Conservation (phyloP, 495 filamentous ascomycete species). For the Neurospora africana region DNA sequence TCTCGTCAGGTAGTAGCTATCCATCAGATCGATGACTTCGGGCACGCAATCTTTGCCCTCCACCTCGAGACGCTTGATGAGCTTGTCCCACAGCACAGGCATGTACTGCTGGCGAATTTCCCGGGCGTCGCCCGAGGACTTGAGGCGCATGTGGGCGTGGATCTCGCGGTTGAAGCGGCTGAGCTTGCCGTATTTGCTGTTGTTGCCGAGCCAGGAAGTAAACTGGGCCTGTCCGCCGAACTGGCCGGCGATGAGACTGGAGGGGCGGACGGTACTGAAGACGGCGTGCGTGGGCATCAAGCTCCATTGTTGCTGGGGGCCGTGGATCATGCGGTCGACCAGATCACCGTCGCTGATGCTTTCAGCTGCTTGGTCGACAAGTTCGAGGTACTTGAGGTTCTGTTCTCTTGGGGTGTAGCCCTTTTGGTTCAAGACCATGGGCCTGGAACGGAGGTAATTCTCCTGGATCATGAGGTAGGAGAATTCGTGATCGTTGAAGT, state of each 20-base stretch:
- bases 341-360: constrained; percentile 97
- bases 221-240: constrained; percentile 52
- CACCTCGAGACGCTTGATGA: constrained; percentile 58
- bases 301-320: constrained; percentile 94
- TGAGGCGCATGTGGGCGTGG: constrained; percentile 92
- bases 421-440: constrained; percentile 47
- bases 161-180: constrained; percentile 84
- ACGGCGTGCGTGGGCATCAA: constrained; percentile 96
- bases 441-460: constrained; percentile 82
- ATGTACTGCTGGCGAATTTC: constrained; percentile 93
- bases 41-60: constrained; percentile 67
- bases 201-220: constrained; percentile 87
- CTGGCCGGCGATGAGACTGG: constrained; percentile 79
- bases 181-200: constrained; percentile 83
- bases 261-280: constrained; percentile 86
- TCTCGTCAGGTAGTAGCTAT: constrained; percentile 90
- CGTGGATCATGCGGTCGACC: constrained; percentile 96
- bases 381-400: constrained; percentile 69
- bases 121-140: constrained; percentile 81
- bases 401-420: constrained; percentile 47
- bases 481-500: constrained; percentile 98
- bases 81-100: constrained; percentile 72
- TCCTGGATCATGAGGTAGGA: constrained; percentile 96
- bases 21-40: constrained; percentile 81
- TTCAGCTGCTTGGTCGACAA: constrained; percentile 76